Conservation (phyloP, 495 filamentous ascomycete species). For the Penicillium paxilli region DNA sequence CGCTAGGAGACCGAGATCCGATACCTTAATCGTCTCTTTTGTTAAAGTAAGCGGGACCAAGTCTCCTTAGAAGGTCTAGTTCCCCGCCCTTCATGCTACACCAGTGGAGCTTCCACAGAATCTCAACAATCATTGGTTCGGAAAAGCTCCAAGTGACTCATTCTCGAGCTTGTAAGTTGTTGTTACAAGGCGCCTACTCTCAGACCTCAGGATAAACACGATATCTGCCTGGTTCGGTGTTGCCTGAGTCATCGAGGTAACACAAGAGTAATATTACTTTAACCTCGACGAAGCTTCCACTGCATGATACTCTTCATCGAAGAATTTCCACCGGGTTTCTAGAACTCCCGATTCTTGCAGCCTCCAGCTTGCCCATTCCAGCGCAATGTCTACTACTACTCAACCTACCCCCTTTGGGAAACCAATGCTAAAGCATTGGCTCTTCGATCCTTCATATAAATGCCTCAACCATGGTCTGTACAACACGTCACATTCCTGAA, state of each 20-base stretch:
- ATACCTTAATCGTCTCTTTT: too few relatives aligned
- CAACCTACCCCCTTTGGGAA: constrained; percentile 52
- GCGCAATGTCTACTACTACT: not conserved
- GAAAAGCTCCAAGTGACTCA: not conserved
- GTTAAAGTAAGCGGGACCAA: not conserved
- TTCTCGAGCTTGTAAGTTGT: not conserved
- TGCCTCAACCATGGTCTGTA: constrained; percentile 81
- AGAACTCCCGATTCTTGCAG: not conserved
- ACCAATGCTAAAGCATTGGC: constrained; percentile 67
- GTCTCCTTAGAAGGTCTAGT: not conserved
- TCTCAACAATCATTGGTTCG: not conserved
- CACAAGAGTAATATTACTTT: too few relatives aligned
- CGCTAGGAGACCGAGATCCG: too few relatives aligned
- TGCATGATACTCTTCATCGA: not conserved
- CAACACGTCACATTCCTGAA: not conserved
- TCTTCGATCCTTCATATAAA: constrained; percentile 63
- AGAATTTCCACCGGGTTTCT: not conserved
- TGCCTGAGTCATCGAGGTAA: not conserved
- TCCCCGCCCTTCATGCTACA: not conserved
- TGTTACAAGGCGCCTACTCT: not conserved
- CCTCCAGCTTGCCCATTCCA: not conserved
- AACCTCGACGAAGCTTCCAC: too few relatives aligned
- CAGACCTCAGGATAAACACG: not conserved
- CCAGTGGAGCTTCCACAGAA: not conserved
- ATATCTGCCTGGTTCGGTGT: not conserved